Evolutionary conservation across 2,329 filamentous ascomycete genomes (phyloP).

Genomic region (Cladophialophora yegresii): DNA sequence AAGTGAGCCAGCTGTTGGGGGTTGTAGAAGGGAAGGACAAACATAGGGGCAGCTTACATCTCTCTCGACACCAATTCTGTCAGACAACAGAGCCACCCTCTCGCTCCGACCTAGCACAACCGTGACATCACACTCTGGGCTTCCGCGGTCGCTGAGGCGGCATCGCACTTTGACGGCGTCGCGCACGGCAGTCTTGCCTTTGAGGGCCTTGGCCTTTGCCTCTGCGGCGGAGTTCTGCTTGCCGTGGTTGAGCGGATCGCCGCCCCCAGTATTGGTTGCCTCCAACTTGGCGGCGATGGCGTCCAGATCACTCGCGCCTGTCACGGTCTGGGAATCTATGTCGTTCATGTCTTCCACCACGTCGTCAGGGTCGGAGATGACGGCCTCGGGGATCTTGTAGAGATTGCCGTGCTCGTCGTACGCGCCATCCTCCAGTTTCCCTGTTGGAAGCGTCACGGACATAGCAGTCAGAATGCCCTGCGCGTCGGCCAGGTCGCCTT

Average conservation of each 20-base stretch:
- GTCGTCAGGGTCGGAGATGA: conserved; percentile 69
- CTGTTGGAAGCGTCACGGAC: conserved; percentile 72
- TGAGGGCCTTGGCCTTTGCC: conserved; percentile 55
- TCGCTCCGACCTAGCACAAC: conserved; percentile 62
- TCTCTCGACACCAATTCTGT: conserved; percentile 62
- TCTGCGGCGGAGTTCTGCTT: conserved; percentile 34
- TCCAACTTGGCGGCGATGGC: conserved; percentile 37
- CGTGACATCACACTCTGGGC: conserved; percentile 58
- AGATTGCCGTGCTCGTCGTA: conserved; percentile 72
- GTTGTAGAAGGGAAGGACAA: not conserved
- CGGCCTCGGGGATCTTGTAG: conserved; percentile 68
- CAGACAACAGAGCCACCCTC: conserved; percentile 63
- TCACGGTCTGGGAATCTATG: conserved; percentile 45
- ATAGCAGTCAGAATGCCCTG: conserved; percentile 79
- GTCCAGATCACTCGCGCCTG: conserved; percentile 40
- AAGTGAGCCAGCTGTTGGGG: conserved; percentile 8
- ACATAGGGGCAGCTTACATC: conserved; percentile 23
- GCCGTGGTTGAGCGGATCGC: conserved; percentile 23
- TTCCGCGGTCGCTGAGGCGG: conserved; percentile 65
- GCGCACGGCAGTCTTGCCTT: conserved; percentile 59
- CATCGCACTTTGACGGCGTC: conserved; percentile 62
- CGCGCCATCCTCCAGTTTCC: conserved; percentile 68
- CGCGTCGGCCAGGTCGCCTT: conserved; percentile 65
- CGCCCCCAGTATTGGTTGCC: conserved; percentile 31
- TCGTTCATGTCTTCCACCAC: conserved; percentile 43